These are phyloP conservation scores for Eimeria maxima DNA, from an alignment of 169 alveolate genomes.

Conservation along the genomic window DNA sequence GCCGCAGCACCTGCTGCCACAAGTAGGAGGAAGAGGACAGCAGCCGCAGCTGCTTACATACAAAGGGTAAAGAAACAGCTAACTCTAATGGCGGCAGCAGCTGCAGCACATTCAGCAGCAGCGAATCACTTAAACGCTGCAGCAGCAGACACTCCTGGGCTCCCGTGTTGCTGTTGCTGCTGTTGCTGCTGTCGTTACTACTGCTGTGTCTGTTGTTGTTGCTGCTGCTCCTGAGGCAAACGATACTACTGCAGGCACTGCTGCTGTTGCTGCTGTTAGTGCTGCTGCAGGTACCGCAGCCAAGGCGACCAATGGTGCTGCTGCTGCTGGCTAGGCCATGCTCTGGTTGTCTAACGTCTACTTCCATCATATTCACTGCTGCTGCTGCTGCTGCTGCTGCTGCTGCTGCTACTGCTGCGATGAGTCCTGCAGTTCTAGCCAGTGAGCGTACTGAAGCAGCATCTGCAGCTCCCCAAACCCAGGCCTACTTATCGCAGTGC, in stretches of 20 bases:
- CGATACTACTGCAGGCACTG: not conserved
- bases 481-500: not conserved
- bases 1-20: constrained; percentile 67
- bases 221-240: not conserved
- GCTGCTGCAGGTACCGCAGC: not conserved
- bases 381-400: constrained; percentile 54
- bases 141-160: constrained; percentile 11
- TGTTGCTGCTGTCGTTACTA: not conserved
- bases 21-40: not conserved
- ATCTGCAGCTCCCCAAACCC: not conserved
- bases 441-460: constrained; percentile 6
- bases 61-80: not conserved
- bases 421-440: not conserved
- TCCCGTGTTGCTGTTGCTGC: not conserved
- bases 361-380: not conserved
- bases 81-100: constrained; percentile 60
- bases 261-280: not conserved
- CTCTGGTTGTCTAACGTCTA: constrained; percentile 7
- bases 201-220: not conserved
- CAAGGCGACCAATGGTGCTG: not conserved
- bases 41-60: not conserved
- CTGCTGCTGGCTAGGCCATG: not conserved
- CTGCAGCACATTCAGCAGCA: constrained; percentile 55
- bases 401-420: not conserved
- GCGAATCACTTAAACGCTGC: constrained; percentile 12